Evolutionary conservation across 2,329 filamentous ascomycete genomes (phyloP).

Genomic region (Exutisphaerella laricina): DNA sequence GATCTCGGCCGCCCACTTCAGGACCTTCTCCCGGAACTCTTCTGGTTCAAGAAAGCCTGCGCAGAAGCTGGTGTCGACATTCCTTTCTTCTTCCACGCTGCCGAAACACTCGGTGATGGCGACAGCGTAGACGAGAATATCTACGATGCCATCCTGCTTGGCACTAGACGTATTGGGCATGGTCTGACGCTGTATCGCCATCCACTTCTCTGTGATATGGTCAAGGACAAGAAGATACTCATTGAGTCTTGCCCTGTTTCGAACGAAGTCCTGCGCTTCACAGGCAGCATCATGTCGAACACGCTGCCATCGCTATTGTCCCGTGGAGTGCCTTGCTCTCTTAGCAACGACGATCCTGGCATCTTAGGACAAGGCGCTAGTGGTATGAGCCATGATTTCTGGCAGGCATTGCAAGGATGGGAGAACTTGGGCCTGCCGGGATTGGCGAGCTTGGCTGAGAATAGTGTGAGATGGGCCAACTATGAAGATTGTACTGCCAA

Average conservation of each 20-base stretch:
- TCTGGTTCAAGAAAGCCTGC: slow-evolving; percentile 90
- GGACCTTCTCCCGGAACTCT: slow-evolving; percentile 75
- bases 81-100: slow-evolving; percentile 94
- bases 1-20: slow-evolving; percentile 68
- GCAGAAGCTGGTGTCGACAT: slow-evolving; percentile 70
- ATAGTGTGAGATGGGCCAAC: slow-evolving; percentile 82
- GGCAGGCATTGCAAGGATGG: slow-evolving; percentile 87
- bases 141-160: slow-evolving; percentile 81
- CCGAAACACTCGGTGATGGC: slow-evolving; percentile 77
- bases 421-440: slow-evolving; percentile 86
- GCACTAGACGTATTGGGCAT: slow-evolving; percentile 83
- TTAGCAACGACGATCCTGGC: slow-evolving; percentile 88
- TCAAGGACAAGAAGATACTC: slow-evolving; percentile 81
- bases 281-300: slow-evolving; percentile 68
- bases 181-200: slow-evolving; percentile 87
- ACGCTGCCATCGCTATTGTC: slow-evolving; percentile 78
- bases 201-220: slow-evolving; percentile 78
- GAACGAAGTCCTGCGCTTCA: slow-evolving; percentile 79
- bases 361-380: slow-evolving; percentile 77
- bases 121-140: slow-evolving; percentile 74
- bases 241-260: slow-evolving; percentile 87
- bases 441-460: slow-evolving; percentile 81
- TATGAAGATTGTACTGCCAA: slow-evolving; percentile 72
- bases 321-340: slow-evolving; percentile 72
- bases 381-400: slow-evolving; percentile 88